These are phyloP conservation scores for Talaromyces sp. DNA, from an alignment of 2,329 filamentous ascomycete genomes.

Conservation along the genomic window DNA sequence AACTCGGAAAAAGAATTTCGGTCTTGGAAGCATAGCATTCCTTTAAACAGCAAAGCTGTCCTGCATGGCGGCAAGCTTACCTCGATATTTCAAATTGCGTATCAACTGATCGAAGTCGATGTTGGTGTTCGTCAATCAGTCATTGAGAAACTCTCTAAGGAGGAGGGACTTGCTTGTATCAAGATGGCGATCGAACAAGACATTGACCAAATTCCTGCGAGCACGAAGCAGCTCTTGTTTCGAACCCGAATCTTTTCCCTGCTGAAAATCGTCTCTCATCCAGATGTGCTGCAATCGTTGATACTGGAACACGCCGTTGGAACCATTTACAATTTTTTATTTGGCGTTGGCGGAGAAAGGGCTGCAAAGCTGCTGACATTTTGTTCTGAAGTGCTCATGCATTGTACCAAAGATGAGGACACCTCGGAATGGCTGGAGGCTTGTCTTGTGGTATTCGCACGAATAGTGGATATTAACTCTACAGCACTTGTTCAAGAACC, in stretches of 20 bases:
- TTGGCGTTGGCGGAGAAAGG: constrained; percentile 39
- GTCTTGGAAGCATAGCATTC: constrained; percentile 2
- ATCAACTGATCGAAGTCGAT: constrained; percentile 24
- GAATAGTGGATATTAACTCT: constrained; percentile 18
- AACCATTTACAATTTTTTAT: constrained; percentile 46
- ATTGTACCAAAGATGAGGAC: constrained; percentile 1
- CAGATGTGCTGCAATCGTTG: constrained; percentile 40
- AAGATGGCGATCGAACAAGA: constrained; percentile 27
- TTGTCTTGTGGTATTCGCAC: constrained; percentile 14
- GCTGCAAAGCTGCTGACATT: constrained; percentile 35
- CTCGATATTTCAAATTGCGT: constrained; percentile 27
- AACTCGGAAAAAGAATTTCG: constrained; percentile 1
- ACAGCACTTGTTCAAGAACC: constrained; percentile 17
- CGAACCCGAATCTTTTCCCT: constrained; percentile 38
- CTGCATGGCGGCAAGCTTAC: constrained; percentile 14
- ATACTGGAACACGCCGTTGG: constrained; percentile 42
- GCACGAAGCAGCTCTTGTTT: constrained; percentile 22
- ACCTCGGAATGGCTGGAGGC: constrained; percentile 10
- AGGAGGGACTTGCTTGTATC: constrained; percentile 30
- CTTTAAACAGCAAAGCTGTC: neutral
- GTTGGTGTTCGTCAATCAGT: constrained; percentile 28
- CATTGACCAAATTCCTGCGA: constrained; percentile 19
- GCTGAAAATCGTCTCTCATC: constrained; percentile 40
- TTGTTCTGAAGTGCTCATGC: neutral
- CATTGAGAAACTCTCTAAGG: constrained; percentile 27